Base-by-base conservation (phyloP, 176 grass and related monocot genomes). In the Bonia amplexicaulis region DNA sequence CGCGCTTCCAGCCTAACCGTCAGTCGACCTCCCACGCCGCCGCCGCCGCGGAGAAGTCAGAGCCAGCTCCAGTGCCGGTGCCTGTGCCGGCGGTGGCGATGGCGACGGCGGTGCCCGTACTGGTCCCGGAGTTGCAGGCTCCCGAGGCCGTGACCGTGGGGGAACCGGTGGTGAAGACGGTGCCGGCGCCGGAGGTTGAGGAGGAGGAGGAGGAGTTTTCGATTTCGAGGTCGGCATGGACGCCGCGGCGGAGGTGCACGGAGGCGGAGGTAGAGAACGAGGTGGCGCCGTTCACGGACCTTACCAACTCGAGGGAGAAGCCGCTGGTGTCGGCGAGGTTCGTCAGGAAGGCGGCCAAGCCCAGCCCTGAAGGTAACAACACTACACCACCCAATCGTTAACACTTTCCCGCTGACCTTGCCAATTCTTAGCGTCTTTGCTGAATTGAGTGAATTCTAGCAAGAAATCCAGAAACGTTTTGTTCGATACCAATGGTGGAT, bases 311-410 rank as follows among this genome's bases (percentile, higher is more conserved):
- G 1, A 80, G 65, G 76, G 91, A 96, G 85, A 96, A 89, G 71
- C 93, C 93, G 23, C 76, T 87, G 35, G 62, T 89, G 26, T 94
- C 92, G 20, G 12, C 83, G 51, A 76, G 93, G 80, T 92, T 99
- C 88, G 29, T 48, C 73, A 71, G 85, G 75, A 99, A 96, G 79
- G 59, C 46, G 22, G 49, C 69, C 72, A 93, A 92, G 61, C 84
- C 92, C 66, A 96, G 90, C 70, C 92, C 88, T 1, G 93, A 96
- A 86, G 97, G 97, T 98, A 92, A 79, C 53, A 33, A 65, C 13
- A n/a, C 22, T 12, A 9, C 13, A n/a, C 22, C 12, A 9, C 46
- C 49, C 33, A 42, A 40, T 12, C 5, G 22, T 69, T 35, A 33
- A 33, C 27, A 33, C 62, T 3, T 60, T 22, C 62, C 19, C 5